Evolutionary conservation across 2,329 filamentous ascomycete genomes (phyloP), one percentile per base, ranked within the genome.

Genomic region (Talaromyces amestolkiae): DNA sequence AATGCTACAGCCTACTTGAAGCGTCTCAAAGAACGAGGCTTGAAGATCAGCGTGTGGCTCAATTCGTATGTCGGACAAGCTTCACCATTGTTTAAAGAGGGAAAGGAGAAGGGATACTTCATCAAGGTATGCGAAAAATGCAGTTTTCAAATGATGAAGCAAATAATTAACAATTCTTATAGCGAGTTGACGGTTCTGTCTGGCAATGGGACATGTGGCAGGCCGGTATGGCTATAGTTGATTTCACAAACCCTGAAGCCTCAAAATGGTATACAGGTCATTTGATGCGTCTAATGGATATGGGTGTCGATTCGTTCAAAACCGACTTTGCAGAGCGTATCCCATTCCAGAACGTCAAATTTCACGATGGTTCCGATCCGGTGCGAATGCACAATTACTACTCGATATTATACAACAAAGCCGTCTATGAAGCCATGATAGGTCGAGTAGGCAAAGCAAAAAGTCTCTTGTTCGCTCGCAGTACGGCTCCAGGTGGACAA

Each of bases 141-240:
- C 17, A 15, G 5, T 58, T 58, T 11, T 10, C 19, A 58, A 24
- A 27, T 8, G 10, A 17, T 3, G 17, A 3, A 56, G 2, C 15
- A 10, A 58, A 8, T 41, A n/a, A 27, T 35, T 56, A 27, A 54
- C 45, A n/a, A 58, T n/a, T 6, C 19, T 19, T 17, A 8, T 54
- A 76, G 79, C 85, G 88, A 33, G 86, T 84, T 68, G 86, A 91
- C 71, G 89, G 88, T 13, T 87, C 89, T 67, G 78, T 91, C 24
- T 92, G 87, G 86, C 89, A 92, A 76, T 91, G 89, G 87, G 89
- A 92, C 71, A 77, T 90, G 49, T 92, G 90, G 90, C 89, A 92
- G 73, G 88, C 89, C 1, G 90, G 90, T 41, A 92, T 92, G 89
- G 89, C 85, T 3, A 79, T 92, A 1, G 81, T 92, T 15, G 89